These are phyloP conservation scores for Setomelanomma holmii DNA, from an alignment of 2,329 filamentous ascomycete genomes.

Conservation along the genomic window DNA sequence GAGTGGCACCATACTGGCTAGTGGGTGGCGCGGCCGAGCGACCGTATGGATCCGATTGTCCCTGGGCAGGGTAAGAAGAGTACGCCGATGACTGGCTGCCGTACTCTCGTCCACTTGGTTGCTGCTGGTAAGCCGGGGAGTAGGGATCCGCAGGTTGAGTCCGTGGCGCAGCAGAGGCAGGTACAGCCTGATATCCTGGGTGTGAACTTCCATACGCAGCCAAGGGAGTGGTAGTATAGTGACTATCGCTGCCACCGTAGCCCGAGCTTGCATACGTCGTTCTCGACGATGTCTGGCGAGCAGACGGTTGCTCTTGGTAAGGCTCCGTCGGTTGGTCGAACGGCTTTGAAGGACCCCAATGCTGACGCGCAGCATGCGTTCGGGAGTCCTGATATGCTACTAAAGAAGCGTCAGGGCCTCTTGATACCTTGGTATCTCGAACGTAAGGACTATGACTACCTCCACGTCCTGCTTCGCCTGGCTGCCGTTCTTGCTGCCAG, in stretches of 20 bases:
- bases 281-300: conserved; percentile 20
- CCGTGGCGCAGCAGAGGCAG: conserved; percentile 35
- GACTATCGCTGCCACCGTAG: conserved; percentile 35
- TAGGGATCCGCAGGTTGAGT: conserved; percentile 43
- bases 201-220: conserved; percentile 33
- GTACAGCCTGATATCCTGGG: conserved; percentile 32
- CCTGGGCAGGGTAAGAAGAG: conserved; percentile 37
- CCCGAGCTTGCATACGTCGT: conserved; percentile 23
- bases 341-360: conserved; percentile 47
- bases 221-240: conserved; percentile 43
- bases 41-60: conserved; percentile 37
- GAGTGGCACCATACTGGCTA: conserved; percentile 26
- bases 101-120: conserved; percentile 32
- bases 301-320: conserved; percentile 15
- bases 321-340: conserved; percentile 31
- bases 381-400: conserved; percentile 53
- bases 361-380: conserved; percentile 52
- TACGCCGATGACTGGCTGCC: conserved; percentile 26
- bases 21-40: conserved; percentile 28
- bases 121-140: conserved; percentile 32
- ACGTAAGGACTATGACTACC: conserved; percentile 54
- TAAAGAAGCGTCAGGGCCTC: conserved; percentile 55
- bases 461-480: conserved; percentile 52
- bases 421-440: conserved; percentile 50
- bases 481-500: conserved; percentile 49